Evolutionary conservation across 129 eudicot species (phyloP).

Genomic region (Artemisia annua): DNA sequence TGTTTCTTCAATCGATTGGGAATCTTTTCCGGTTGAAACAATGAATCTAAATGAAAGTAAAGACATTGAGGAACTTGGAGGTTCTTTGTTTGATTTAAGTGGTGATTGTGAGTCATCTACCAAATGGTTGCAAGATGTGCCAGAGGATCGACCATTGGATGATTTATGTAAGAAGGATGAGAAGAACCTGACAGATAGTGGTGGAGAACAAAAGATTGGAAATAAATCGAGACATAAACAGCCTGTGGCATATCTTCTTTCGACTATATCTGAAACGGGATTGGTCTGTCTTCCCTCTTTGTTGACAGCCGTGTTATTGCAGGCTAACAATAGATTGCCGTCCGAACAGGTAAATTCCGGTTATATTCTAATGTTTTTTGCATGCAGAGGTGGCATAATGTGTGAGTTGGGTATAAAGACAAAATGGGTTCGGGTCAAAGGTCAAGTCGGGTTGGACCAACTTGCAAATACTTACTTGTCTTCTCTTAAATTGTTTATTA

Average conservation of each 20-base stretch:
- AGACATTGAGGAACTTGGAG: conserved; percentile 27
- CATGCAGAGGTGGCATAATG: neutral
- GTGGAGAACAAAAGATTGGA: conserved; percentile 43
- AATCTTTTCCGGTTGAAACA: conserved; percentile 44
- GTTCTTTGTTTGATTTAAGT: conserved; percentile 19
- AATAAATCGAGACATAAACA: conserved; percentile 39
- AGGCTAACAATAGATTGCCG: conserved; percentile 79
- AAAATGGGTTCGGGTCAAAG: no score
- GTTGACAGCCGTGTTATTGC: conserved; percentile 94
- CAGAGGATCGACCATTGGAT: conserved; percentile 57
- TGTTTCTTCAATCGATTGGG: conserved; percentile 71
- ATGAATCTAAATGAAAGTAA: conserved; percentile 24
- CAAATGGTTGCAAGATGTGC: conserved; percentile 51
- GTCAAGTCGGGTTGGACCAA: neutral
- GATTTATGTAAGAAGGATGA: conserved; percentile 46
- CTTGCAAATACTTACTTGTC: no score
- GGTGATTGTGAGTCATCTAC: conserved; percentile 27
- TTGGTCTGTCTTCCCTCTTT: conserved; percentile 89
- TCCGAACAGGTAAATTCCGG: conserved; percentile 69
- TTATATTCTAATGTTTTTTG: neutral
- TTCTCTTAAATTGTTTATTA: no score
- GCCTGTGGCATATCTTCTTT: conserved; percentile 67
- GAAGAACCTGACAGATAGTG: conserved; percentile 29
- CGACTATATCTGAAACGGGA: conserved; percentile 87
- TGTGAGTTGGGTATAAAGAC: neutral